Percentiles rank a stretch among this genome's conserved stretches.
Conservation (phyloP, 768 basidiomycete genomes). For the Mycena galericulata region DNA sequence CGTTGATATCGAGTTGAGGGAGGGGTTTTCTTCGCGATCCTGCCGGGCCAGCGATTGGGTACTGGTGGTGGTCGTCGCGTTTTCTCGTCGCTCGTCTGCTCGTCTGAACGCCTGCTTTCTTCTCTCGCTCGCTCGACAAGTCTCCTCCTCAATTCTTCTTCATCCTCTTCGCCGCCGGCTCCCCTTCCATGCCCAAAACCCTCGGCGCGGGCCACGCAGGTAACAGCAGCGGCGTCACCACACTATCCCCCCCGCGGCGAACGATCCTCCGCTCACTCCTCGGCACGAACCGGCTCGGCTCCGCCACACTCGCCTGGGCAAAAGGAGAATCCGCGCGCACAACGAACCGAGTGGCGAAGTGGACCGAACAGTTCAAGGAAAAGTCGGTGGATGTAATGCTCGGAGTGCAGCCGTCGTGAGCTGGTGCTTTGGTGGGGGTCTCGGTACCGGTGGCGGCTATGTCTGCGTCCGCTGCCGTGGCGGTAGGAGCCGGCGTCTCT, state of each 20-base stretch:
- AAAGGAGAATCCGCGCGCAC: not conserved
- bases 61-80: not conserved
- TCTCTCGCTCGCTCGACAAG: too few species aligned
- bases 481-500: too few species aligned
- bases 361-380: not conserved
- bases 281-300: not conserved
- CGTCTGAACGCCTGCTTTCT: not conserved
- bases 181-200: not conserved
- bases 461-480: too few species aligned
- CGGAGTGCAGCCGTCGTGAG: not conserved
- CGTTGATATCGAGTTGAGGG: not conserved
- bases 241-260: not conserved
- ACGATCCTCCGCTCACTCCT: not conserved
- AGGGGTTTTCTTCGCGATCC: not conserved
- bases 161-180: not conserved
- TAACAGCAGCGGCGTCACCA: not conserved
- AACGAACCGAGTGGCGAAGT: not conserved
- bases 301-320: not conserved
- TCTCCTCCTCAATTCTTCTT: not conserved
- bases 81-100: not conserved
- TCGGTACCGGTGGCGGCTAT: too few species aligned
- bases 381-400: not conserved
- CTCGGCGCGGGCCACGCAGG: not conserved
- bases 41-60: not conserved
- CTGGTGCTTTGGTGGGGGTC: too few species aligned